Percentiles rank a stretch among this genome's conserved stretches.
phyloP scores from a whole-genome alignment of 768 basidiomycete genomes.

The Clitopilus passeckerianus region DNA sequence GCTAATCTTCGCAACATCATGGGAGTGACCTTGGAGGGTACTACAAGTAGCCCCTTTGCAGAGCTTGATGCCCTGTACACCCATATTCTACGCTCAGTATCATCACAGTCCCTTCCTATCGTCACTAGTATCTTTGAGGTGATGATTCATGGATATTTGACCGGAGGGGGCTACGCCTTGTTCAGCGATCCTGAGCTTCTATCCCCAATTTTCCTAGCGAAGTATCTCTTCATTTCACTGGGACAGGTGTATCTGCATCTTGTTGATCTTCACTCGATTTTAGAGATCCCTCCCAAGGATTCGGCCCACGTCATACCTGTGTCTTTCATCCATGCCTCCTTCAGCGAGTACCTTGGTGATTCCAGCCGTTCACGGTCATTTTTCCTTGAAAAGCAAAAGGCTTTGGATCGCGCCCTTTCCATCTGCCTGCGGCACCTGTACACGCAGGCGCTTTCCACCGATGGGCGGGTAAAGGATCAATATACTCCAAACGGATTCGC shows the following conservation, averaged over 20 bases:
- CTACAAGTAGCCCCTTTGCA: background rate
- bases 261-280: background rate
- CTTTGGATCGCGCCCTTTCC: background rate
- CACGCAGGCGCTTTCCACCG: background rate
- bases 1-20: background rate
- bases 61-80: background rate
- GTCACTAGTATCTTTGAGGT: background rate
- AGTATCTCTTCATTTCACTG: background rate
- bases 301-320: background rate
- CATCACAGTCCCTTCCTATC: background rate
- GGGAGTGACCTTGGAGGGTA: background rate
- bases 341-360: background rate
- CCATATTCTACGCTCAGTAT: background rate
- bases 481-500: background rate
- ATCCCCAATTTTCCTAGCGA: background rate
- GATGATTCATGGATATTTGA: background rate
- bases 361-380: background rate
- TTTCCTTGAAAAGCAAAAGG: background rate
- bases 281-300: background rate
- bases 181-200: background rate
- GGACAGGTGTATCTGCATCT: background rate
- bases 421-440: background rate
- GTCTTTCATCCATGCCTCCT: background rate
- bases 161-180: background rate
- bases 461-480: background rate